A percentile compares a stretch with the other conserved stretches of the same genome.
Conservation (phyloP, 2,329 filamentous ascomycete genomes). For the Aspergillus pseudoviridinutans region DNA sequence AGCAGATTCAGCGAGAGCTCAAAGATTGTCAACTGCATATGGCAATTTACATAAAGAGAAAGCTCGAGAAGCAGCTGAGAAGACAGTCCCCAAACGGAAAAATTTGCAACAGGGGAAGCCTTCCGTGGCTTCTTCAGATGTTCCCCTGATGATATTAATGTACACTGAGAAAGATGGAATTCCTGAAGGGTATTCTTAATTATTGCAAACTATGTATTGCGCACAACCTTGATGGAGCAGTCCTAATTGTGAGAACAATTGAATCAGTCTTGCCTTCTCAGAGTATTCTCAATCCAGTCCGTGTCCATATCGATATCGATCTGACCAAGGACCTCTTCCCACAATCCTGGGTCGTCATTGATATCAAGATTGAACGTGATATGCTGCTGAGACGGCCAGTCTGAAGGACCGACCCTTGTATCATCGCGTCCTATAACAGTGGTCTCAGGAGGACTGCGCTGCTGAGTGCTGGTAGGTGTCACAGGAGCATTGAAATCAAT, state of each 20-base stretch:
- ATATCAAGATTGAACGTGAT: slow-evolving; percentile 34
- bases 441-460: slow-evolving; percentile 6
- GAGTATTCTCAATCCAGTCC: slow-evolving; percentile 35
- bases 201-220: not conserved
- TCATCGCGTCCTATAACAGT: not conserved
- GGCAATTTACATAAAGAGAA: too few species aligned
- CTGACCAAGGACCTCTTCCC: slow-evolving; percentile 40
- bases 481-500: slow-evolving; percentile 4
- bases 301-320: slow-evolving; percentile 42
- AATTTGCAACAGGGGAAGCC: too few species aligned
- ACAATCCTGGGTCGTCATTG: slow-evolving; percentile 38
- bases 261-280: slow-evolving; percentile 17
- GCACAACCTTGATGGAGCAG: not conserved
- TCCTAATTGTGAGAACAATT: not conserved
- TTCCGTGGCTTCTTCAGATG: too few species aligned
- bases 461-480: slow-evolving; percentile 15
- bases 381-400: slow-evolving; percentile 19
- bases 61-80: too few species aligned
- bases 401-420: not conserved
- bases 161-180: too few species aligned
- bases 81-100: too few species aligned
- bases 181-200: too few species aligned
- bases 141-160: too few species aligned
- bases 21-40: too few species aligned
- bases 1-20: too few species aligned